Base-by-base conservation (phyloP, 352 stramenopile species). In the Thalassiosira livingstoniorum region DNA sequence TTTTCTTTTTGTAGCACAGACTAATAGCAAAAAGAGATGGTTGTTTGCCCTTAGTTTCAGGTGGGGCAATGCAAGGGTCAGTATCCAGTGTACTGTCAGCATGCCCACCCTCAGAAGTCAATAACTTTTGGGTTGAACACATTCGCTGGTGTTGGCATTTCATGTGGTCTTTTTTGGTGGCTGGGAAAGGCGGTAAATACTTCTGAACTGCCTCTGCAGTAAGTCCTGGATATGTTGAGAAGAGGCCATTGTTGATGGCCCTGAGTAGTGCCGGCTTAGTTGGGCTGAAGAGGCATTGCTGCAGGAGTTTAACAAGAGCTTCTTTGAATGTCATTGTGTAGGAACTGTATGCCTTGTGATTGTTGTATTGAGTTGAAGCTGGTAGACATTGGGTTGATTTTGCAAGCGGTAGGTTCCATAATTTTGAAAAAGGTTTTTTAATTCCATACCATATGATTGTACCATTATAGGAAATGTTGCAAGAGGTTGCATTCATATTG, bases 141-240 rank as follows among this genome's bases (percentile, higher is more conserved):
- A 51, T 31, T 21, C 35, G 11, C 23, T 37, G 3, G 1, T n/a
- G 65, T 3, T 2, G 45, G 7, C 51, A 32, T 31, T 74, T 53
- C 21, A 74, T 29, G 23, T 64, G 65, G 10, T 51, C 65, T 53
- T 74, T 74, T 4, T 21, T n/a, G 3, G 65, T 74, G 1, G 65
- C 47, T 53, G 34, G 4, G 32, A 51, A 51, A 39, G 15, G n/a
- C 11, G 29, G 11, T 1, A 64, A 5, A 25, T 37, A 51, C 0
- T 64, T 37, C 35, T 4, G 7, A 2, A 74, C 4, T 39, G n/a
- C 25, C n/a, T 39, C 2, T 11, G 25, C 15, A 15, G 62, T 70
- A 15, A 70, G 27, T 5, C 25, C n/a, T 15, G 37, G 62, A 31
- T 3, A 39, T 23, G 4, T 58, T 34, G 23, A 5, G 2, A 70